phyloP scores from a whole-genome alignment of 1,284 basidiomycete species.

The Trametes polyzona region DNA sequence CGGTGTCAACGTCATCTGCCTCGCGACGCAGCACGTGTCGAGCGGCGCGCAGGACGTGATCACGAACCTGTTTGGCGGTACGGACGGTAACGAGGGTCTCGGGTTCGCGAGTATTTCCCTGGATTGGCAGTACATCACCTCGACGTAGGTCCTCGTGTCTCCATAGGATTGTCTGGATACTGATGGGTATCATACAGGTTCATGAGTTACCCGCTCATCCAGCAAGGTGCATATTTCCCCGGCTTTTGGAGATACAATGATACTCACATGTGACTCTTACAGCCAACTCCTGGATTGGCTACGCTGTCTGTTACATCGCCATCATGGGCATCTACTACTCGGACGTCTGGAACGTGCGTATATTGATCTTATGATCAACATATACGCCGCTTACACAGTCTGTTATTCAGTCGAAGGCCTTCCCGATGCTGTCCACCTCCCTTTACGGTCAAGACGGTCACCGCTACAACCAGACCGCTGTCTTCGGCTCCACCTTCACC shows the following conservation, averaged over 20 bases:
- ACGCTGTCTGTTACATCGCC: slow-evolving; percentile 54
- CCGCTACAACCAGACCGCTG: slow-evolving; percentile 55
- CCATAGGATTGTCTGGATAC: neutral
- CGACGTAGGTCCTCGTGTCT: slow-evolving; percentile 42
- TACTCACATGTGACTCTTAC: too few relatives aligned
- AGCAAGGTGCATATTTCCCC: slow-evolving; percentile 47
- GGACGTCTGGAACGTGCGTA: slow-evolving; percentile 58
- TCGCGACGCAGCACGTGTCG: slow-evolving; percentile 53
- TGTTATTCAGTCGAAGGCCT: slow-evolving; percentile 46
- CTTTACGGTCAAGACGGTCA: slow-evolving; percentile 62
- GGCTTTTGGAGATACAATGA: too few relatives aligned
- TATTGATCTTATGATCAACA: neutral
- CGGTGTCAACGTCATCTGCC: slow-evolving; percentile 60
- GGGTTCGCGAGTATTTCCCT: slow-evolving; percentile 59
- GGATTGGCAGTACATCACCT: slow-evolving; percentile 69
- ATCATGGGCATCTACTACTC: slow-evolving; percentile 64
- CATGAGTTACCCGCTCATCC: slow-evolving; percentile 54
- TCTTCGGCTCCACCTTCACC: slow-evolving; percentile 54
- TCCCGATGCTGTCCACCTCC: slow-evolving; percentile 67
- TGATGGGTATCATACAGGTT: slow-evolving; percentile 32
- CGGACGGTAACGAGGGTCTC: slow-evolving; percentile 65
- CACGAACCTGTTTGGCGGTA: slow-evolving; percentile 67
- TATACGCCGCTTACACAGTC: neutral
- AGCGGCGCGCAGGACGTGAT: slow-evolving; percentile 49
- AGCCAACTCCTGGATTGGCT: slow-evolving; percentile 62